These are phyloP conservation scores for Entomortierella lignicola DNA, from an alignment of 192 early-diverging fungal genomes.

Conservation along the genomic window DNA sequence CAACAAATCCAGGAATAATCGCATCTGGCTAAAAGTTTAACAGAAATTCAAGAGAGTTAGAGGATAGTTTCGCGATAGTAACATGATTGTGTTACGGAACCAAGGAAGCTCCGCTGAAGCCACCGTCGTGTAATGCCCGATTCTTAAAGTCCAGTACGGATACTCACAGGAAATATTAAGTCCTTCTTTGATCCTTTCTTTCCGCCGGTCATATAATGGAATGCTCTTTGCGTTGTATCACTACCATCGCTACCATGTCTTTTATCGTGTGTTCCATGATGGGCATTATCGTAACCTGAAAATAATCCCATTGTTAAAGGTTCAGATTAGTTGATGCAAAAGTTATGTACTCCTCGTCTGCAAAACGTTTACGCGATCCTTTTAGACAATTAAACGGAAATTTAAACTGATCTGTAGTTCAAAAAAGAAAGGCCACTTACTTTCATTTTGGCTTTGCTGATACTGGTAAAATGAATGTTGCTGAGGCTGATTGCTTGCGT, in stretches of 20 bases:
- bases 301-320: conserved; percentile 24
- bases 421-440: conserved; percentile 2
- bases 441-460: conserved; percentile 5
- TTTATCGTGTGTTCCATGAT: conserved; percentile 13
- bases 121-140: no score
- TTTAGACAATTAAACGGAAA: background rate
- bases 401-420: no score
- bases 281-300: conserved; percentile 16
- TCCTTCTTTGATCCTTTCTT: conserved; percentile 27
- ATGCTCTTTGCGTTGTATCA: conserved; percentile 15
- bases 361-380: conserved; percentile 37
- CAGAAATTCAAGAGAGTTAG: background rate
- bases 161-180: background rate
- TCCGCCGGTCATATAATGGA: conserved; percentile 19
- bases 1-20: conserved; percentile 14
- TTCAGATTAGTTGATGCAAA: conserved; percentile 8
- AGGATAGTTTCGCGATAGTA: background rate
- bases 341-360: conserved; percentile 19
- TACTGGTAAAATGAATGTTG: conserved; percentile 4
- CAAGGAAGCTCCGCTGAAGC: no score
- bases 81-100: no score
- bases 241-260: conserved; percentile 21
- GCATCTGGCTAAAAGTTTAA: background rate
- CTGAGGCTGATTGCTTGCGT: background rate
- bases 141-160: background rate